Percentiles rank a stretch among this genome's conserved stretches.
Conservation (phyloP, 768 basidiomycete species). For the Lyophyllum semitale region DNA sequence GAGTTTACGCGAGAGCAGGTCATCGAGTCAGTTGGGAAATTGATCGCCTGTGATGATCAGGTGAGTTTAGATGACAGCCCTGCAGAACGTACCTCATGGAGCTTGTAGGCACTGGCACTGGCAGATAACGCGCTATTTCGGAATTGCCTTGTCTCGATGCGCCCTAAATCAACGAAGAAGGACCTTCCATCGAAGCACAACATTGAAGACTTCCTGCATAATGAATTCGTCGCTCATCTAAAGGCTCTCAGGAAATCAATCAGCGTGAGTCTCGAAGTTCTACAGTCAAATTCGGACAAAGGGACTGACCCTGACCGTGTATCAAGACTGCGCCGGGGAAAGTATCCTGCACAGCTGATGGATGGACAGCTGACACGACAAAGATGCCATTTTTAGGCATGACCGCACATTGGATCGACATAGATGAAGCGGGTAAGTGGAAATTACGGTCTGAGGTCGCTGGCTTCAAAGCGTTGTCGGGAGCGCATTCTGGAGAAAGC, state of each 20-base stretch:
- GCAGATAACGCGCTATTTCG: background rate
- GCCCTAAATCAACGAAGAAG: background rate
- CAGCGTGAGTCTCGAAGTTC: background rate
- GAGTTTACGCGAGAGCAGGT: background rate
- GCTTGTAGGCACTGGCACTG: background rate
- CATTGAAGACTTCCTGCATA: background rate
- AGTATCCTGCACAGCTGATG: conserved; percentile 15
- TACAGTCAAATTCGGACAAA: background rate
- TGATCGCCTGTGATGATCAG: background rate
- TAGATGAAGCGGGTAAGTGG: conserved; percentile 21
- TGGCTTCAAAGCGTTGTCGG: conserved; percentile 20
- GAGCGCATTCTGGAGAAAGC: conserved; percentile 27
- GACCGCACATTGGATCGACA: conserved; percentile 25
- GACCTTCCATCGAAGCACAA: background rate
- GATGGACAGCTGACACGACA: conserved; percentile 20
- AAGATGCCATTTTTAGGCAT: conserved; percentile 13
- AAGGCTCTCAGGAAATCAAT: background rate
- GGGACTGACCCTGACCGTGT: background rate
- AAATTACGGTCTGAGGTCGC: conserved; percentile 20
- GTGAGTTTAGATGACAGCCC: background rate
- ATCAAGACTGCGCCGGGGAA: conserved; percentile 18
- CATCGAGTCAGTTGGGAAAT: background rate
- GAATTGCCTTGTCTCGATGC: background rate
- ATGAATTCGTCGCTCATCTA: background rate
- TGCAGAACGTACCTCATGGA: background rate